A percentile compares a stretch with the other conserved stretches of the same genome.
These are phyloP conservation scores for Fusarium sp. DNA, from an alignment of 2,329 filamentous ascomycete species.

Conservation along the genomic window DNA sequence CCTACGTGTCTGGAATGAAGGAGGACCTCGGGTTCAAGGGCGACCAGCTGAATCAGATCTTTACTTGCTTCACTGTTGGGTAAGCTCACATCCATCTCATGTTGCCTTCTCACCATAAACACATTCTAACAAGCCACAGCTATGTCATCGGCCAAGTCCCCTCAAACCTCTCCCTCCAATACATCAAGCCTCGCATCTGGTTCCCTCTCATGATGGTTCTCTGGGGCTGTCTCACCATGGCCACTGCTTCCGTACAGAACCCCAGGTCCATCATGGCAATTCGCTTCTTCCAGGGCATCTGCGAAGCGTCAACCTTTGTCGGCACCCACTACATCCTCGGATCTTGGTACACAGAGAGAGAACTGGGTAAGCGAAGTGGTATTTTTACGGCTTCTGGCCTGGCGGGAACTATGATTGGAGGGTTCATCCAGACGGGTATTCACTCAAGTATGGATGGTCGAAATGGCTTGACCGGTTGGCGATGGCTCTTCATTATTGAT, in stretches of 20 bases:
- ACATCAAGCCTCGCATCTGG: slow-evolving; percentile 69
- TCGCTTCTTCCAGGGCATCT: slow-evolving; percentile 52
- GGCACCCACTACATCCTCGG: slow-evolving; percentile 56
- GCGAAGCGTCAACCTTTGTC: slow-evolving; percentile 52
- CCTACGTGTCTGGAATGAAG: slow-evolving; percentile 57
- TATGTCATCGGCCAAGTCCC: slow-evolving; percentile 68
- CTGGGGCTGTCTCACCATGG: slow-evolving; percentile 72
- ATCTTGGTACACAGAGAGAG: slow-evolving; percentile 67
- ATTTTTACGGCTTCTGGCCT: slow-evolving; percentile 70
- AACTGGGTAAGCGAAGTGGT: slow-evolving; percentile 70
- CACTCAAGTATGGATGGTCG: slow-evolving; percentile 54
- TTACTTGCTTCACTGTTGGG: slow-evolving; percentile 50
- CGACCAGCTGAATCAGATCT: slow-evolving; percentile 52
- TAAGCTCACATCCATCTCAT: slow-evolving; percentile 28
- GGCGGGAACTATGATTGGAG: slow-evolving; percentile 61
- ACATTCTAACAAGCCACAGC: slow-evolving; percentile 10
- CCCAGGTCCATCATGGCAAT: slow-evolving; percentile 51
- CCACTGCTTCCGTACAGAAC: slow-evolving; percentile 51
- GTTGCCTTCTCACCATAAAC: too few species aligned
- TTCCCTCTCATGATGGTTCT: slow-evolving; percentile 70
- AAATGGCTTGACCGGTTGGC: slow-evolving; percentile 69
- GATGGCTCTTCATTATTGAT: slow-evolving; percentile 77
- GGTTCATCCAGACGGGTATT: slow-evolving; percentile 71
- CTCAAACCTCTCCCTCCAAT: slow-evolving; percentile 69
- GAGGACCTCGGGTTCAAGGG: slow-evolving; percentile 58